Percentiles rank a stretch among this genome's conserved stretches.
These are phyloP conservation scores for Spizellomyces sp. DNA, from an alignment of 192 early-diverging fungal genomes.

Conservation along the genomic window DNA sequence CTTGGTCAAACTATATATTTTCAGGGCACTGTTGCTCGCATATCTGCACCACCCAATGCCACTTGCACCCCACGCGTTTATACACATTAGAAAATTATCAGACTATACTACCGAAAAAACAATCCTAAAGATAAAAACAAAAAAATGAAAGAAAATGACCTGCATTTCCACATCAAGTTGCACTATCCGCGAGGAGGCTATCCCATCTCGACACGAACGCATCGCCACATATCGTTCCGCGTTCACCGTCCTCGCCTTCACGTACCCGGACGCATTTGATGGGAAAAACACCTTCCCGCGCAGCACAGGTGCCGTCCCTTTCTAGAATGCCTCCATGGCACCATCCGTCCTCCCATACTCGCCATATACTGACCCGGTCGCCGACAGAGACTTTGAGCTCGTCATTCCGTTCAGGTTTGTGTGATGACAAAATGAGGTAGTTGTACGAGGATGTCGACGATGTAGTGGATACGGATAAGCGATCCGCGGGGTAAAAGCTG, in stretches of 20 bases:
- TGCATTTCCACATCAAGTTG: too few species aligned
- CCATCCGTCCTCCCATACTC: conserved; percentile 30
- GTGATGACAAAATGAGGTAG: neutral
- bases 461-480: neutral
- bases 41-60: too few species aligned
- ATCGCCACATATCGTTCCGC: too few species aligned
- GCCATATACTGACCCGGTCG: conserved; percentile 16
- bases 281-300: conserved; percentile 19
- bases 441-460: conserved; percentile 5
- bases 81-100: too few species aligned
- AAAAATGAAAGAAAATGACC: too few species aligned
- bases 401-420: conserved; percentile 9
- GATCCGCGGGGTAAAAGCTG: neutral
- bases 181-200: too few species aligned
- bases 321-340: conserved; percentile 8
- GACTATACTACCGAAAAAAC: too few species aligned
- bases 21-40: too few species aligned
- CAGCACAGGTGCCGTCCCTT: neutral
- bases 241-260: conserved; percentile 3
- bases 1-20: too few species aligned
- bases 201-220: too few species aligned
- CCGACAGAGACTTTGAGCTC: conserved; percentile 8
- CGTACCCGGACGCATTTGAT: conserved; percentile 8
- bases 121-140: too few species aligned
- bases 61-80: too few species aligned